These are phyloP conservation scores for Ajuga chamaepitys DNA, from an alignment of 257 asterid genomes.

Conservation along the genomic window DNA sequence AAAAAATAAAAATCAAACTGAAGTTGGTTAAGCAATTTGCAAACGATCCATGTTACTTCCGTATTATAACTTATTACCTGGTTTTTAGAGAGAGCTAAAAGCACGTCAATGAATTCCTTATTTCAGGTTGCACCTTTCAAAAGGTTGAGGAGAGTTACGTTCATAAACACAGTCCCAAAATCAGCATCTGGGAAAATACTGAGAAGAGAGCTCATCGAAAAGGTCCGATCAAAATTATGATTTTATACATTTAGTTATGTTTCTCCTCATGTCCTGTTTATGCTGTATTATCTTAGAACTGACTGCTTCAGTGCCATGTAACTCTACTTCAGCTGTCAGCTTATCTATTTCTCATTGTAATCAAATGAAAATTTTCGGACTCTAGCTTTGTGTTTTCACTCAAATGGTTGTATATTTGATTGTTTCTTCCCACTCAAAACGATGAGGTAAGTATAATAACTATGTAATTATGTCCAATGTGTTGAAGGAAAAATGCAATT, in stretches of 20 bases:
- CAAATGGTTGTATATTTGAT: too few species aligned
- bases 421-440: too few species aligned
- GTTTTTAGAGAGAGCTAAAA: neutral
- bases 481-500: too few species aligned
- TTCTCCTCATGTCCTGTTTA: neutral
- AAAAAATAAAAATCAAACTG: too few species aligned
- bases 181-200: conserved; percentile 85
- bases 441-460: too few species aligned
- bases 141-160: conserved; percentile 61
- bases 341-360: neutral
- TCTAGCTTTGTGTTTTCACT: too few species aligned
- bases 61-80: too few species aligned
- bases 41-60: neutral
- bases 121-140: conserved; percentile 84
- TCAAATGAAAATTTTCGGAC: too few species aligned
- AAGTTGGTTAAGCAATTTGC: too few species aligned
- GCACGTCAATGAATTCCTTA: neutral
- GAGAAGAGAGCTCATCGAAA: conserved; percentile 72
- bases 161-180: conserved; percentile 73
- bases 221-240: conserved; percentile 60
- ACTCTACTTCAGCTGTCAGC: neutral
- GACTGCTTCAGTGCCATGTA: neutral
- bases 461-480: too few species aligned
- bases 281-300: neutral
- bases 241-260: neutral